A percentile compares a stretch with the other conserved stretches of the same genome.
These are phyloP conservation scores for Candida patagonica DNA, from an alignment of 805 yeast species.

Conservation along the genomic window DNA sequence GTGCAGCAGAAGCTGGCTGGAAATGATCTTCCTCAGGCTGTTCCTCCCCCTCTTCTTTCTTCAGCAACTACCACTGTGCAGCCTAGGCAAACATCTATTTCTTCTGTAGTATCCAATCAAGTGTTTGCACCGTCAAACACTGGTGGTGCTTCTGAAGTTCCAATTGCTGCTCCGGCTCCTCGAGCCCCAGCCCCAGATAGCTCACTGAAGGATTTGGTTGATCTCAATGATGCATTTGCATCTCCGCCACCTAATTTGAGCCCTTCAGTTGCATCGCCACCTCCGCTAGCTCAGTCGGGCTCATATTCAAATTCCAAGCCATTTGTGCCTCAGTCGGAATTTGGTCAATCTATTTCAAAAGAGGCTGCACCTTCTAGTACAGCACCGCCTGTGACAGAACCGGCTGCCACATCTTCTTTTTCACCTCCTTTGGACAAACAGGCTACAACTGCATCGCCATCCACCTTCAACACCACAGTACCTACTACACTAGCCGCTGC, in stretches of 20 bases:
- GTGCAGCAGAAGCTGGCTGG: constrained; percentile 82
- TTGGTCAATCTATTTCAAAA: constrained; percentile 64
- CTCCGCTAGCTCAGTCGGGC: constrained; percentile 22
- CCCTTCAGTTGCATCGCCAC: constrained; percentile 15
- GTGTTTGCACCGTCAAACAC: constrained; percentile 3
- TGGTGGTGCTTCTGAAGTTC: neutral
- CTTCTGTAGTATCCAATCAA: constrained; percentile 5
- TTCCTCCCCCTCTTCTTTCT: constrained; percentile 54
- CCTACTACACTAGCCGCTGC: constrained; percentile 39
- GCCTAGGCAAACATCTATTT: constrained; percentile 1
- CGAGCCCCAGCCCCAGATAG: constrained; percentile 14
- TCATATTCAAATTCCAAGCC: constrained; percentile 17
- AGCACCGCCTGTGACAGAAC: constrained; percentile 22
- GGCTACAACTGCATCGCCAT: constrained; percentile 17
- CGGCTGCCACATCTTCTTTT: constrained; percentile 13
- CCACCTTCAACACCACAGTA: constrained; percentile 19
- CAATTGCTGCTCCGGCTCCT: neutral
- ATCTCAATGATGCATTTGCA: constrained; percentile 45
- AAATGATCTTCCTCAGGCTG: constrained; percentile 60
- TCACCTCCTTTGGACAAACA: constrained; percentile 16
- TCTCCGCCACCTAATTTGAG: constrained; percentile 26
- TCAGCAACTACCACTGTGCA: constrained; percentile 4
- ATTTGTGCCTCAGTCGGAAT: constrained; percentile 75
- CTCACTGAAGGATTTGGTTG: constrained; percentile 30
- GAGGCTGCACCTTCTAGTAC: constrained; percentile 21